Evolutionary conservation across 805 yeast species (phyloP).

Genomic region (Candida nanaspora): DNA sequence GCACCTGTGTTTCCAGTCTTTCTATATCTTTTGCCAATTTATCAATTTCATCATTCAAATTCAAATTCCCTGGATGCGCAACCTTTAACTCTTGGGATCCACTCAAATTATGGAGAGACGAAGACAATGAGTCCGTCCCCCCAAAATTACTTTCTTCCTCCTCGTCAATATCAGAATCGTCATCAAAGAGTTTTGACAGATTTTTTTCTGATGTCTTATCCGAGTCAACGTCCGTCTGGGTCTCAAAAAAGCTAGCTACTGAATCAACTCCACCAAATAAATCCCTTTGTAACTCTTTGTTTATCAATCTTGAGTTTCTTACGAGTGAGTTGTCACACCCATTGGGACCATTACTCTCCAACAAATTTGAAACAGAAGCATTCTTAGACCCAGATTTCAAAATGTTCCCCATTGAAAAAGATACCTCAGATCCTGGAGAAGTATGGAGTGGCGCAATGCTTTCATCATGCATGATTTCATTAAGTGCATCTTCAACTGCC

Average conservation of each 20-base stretch:
- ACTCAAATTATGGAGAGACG: conserved; percentile 8
- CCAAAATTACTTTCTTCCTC: conserved; percentile 8
- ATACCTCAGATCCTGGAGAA: no score
- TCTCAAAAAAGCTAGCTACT: neutral
- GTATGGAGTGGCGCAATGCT: no score
- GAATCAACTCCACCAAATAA: conserved; percentile 20
- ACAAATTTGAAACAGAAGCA: neutral
- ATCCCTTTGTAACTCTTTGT: conserved; percentile 24
- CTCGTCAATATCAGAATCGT: conserved; percentile 13
- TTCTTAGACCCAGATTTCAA: neutral
- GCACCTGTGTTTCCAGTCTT: conserved; percentile 51
- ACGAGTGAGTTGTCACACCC: neutral
- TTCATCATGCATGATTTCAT: conserved; percentile 42
- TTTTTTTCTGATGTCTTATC: no score
- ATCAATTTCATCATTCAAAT: conserved; percentile 59
- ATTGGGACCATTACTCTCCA: neutral
- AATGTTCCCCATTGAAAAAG: no score
- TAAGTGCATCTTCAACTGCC: conserved; percentile 65
- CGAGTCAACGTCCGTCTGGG: neutral
- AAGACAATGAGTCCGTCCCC: conserved; percentile 9
- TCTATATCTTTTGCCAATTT: conserved; percentile 52
- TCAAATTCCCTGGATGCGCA: conserved; percentile 65
- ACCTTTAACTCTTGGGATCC: conserved; percentile 28
- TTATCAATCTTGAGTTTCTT: conserved; percentile 17
- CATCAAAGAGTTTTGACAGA: neutral